Conservation (phyloP, 139 green algal genomes). For the Bryopsis sp. region DNA sequence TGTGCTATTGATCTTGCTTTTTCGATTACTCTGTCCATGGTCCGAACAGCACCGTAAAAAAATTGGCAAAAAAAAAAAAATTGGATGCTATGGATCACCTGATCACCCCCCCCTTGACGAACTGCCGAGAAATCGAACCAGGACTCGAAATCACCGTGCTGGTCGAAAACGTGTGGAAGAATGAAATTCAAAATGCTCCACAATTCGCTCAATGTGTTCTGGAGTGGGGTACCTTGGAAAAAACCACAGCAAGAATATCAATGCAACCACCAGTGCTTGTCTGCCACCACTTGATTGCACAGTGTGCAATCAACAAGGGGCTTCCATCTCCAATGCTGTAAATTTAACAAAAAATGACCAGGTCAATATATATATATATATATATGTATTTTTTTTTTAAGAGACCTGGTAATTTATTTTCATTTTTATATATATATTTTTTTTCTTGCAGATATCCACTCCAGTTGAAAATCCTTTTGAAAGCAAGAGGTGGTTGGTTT, state of each 20-base stretch:
- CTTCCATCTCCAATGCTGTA: not conserved
- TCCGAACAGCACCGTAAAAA: too few relatives aligned
- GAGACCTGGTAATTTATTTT: too few relatives aligned
- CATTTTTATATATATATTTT: too few relatives aligned
- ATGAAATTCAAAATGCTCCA: conserved; percentile 98
- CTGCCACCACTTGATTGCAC: not conserved
- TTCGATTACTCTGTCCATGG: too few relatives aligned
- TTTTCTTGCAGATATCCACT: not conserved
- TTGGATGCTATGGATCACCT: conserved; percentile 18
- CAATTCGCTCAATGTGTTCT: conserved; percentile 97
- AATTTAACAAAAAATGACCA: too few relatives aligned
- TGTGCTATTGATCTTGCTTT: too few relatives aligned
- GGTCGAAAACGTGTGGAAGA: conserved; percentile 83
- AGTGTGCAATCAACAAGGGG: not conserved
- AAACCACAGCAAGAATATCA: not conserved
- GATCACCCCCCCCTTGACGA: conserved; percentile 18
- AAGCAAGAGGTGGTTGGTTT: too few relatives aligned
- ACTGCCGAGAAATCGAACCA: conserved; percentile 79
- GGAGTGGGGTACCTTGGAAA: conserved; percentile 83
- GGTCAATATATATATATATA: too few relatives aligned
- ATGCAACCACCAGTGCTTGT: too few relatives aligned
- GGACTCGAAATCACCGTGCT: conserved; percentile 73
- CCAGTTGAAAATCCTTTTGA: too few relatives aligned
- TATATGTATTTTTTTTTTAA: too few relatives aligned
- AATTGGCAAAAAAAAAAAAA: too few relatives aligned